phyloP scores from a whole-genome alignment of 1,284 basidiomycete species.

The Mrakiaceae sp. region DNA sequence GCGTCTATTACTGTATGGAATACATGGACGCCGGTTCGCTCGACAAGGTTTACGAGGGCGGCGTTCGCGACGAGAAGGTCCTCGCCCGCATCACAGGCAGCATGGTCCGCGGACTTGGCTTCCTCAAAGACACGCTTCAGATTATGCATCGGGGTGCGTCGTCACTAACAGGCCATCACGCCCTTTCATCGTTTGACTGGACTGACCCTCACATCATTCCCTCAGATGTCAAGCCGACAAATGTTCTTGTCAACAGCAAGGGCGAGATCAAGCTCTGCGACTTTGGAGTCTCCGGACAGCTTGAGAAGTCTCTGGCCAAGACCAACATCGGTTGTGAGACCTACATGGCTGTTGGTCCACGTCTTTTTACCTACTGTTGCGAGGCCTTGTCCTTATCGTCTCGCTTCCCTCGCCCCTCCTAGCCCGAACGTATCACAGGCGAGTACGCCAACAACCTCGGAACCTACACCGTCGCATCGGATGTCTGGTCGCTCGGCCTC shows the following conservation, averaged over 20 bases:
- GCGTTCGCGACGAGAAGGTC: constrained; percentile 57
- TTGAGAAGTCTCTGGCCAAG: constrained; percentile 91
- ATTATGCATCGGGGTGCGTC: constrained; percentile 84
- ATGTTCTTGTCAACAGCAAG: constrained; percentile 79
- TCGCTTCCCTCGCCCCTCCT: constrained; percentile 6
- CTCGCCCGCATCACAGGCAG: constrained; percentile 69
- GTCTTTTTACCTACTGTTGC: not conserved
- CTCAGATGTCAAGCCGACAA: constrained; percentile 80
- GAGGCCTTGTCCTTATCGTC: not conserved
- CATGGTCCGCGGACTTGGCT: constrained; percentile 85
- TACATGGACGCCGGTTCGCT: constrained; percentile 95
- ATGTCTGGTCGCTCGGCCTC: constrained; percentile 96
- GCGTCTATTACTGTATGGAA: constrained; percentile 99
- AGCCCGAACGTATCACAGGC: constrained; percentile 92
- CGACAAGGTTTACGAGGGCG: constrained; percentile 62
- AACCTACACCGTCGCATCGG: constrained; percentile 92
- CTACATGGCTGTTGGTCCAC: constrained; percentile 83
- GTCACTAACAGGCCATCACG: not conserved
- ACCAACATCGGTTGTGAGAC: constrained; percentile 98
- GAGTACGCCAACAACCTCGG: constrained; percentile 75
- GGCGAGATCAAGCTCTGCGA: constrained; percentile 93
- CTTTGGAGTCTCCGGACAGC: constrained; percentile 94
- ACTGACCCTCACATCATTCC: not conserved
- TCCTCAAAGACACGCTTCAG: constrained; percentile 89
- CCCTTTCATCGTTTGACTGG: not conserved